Base-by-base conservation (phyloP, 2,329 filamentous ascomycete genomes). In the Cercospora sp. region DNA sequence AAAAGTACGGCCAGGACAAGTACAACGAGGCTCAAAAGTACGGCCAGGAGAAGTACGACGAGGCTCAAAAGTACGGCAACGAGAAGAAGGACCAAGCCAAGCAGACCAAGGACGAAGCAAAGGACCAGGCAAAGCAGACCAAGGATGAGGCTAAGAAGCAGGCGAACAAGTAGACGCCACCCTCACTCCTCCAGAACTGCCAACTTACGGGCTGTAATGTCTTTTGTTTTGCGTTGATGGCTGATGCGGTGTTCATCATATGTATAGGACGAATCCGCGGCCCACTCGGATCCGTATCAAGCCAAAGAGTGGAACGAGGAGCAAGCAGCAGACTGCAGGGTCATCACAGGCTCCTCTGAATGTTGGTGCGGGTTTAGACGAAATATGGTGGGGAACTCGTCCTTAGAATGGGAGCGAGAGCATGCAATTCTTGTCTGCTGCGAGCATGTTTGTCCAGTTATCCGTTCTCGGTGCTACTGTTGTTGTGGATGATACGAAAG, bases 1-100 rank as follows among this genome's bases (percentile, higher is more conserved):
- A 75, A 69, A 66, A 73, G 61, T 72, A 75, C 61, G 75, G 71
- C 49, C 69, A 78, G 32, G 45, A 77, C 66, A 78, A 76, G 69
- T 72, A 63, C 55, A 69, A 74, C 18, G 73, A 78, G 53, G 71
- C 71, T 58, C 71, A 74, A 67, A 71, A 75, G 66, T 58, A 69
- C 18, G 76, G 67, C 57, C 61, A 75, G 63, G 69, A 77, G 66
- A 73, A 74, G 72, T 65, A 64, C 49, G 57, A 72, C 34, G 72
- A 78, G 62, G 73, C 72, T 34, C 70, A 75, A 66, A 66, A 74
- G 59, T 72, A 75, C 63, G 75, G 71, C 40, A 70, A 78, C 67
- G 67, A 75, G 61, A 73, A 71, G 53, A 72, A 72, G 32, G 69
- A 73, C 64, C 66, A 74, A 61, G 72, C 69, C 9, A 72, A 75